Evolutionary conservation across 306 rosid species (phyloP), one percentile per base, ranked within the genome.

Genomic region (Vicia villosa): DNA sequence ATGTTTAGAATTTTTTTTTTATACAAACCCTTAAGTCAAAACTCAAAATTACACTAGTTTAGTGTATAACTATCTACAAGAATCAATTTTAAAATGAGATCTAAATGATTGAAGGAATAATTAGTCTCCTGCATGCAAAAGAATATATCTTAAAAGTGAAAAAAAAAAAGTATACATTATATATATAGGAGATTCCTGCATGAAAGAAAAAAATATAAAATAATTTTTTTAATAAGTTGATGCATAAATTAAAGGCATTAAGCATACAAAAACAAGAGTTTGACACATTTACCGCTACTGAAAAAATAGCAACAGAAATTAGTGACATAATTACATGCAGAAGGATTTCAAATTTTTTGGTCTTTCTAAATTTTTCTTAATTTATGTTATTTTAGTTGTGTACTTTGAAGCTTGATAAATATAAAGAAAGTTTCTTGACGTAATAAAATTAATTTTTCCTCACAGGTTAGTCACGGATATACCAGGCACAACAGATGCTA

Each of bases 381-480:
- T 30, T 30, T 30, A 30, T 30, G 8, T 30, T 30, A 30, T 30
- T 30, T 30, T 30, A 28, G 6, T 4, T 28, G 6, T 26, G 30
- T 3, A 26, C 30, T 26, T 4, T 28, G 32, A 28, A 6, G 6
- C 2, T 43, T 11, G 32, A 22, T 19, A 63, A 24, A 22, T 19
- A 63, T 45, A 63, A 15, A 60, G 43, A 42, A 63, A 45, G 51
- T 26, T 32, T 15, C 9, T 63, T 73, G 24, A 40, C 62, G 28
- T 20, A 65, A 69, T 32, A 32, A 17, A 3, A 26, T 17, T 67
- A 68, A 20, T 50, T 63, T 11, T 69, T 65, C 22, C 19, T 11
- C 34, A 24, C 90, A 93, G 98, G 98, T 76, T 90, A 5, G 98
- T 90, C 42, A 83, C 91, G 7, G 97, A 93, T 63, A 93, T 93